These are phyloP conservation scores for Polyporus arcularius DNA, from an alignment of 768 basidiomycete species.

Conservation along the genomic window DNA sequence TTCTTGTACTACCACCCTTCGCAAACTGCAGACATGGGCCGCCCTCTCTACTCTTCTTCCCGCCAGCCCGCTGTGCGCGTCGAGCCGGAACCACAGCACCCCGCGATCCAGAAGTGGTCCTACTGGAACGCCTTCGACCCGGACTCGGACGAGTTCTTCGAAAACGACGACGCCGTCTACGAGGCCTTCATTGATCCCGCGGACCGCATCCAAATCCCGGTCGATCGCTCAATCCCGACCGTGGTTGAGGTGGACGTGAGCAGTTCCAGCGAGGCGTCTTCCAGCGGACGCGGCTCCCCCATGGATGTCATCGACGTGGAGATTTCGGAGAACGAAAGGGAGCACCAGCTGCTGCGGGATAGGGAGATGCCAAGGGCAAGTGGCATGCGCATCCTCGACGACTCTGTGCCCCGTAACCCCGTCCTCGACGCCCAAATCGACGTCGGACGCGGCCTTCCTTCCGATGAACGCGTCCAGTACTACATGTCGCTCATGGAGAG, in stretches of 20 bases:
- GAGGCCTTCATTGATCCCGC: slow-evolving; percentile 59
- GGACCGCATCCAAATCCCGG: slow-evolving; percentile 14
- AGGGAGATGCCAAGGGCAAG: background rate
- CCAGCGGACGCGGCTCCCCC: slow-evolving; percentile 51
- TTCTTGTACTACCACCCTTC: slow-evolving; percentile 15
- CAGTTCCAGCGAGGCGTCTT: slow-evolving; percentile 42
- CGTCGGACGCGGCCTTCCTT: slow-evolving; percentile 3
- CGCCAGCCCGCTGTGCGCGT: slow-evolving; percentile 23
- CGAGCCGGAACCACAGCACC: slow-evolving; percentile 21
- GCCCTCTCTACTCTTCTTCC: slow-evolving; percentile 21
- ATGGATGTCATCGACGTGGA: slow-evolving; percentile 48
- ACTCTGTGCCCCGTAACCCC: slow-evolving; percentile 7
- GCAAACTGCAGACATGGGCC: slow-evolving; percentile 19
- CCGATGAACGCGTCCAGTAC: slow-evolving; percentile 5
- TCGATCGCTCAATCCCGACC: slow-evolving; percentile 1
- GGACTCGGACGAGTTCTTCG: slow-evolving; percentile 78
- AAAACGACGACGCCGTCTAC: slow-evolving; percentile 54
- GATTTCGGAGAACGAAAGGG: slow-evolving; percentile 29
- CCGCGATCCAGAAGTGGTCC: slow-evolving; percentile 59
- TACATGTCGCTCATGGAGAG: slow-evolving; percentile 5
- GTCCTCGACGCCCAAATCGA: slow-evolving; percentile 13
- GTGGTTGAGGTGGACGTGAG: slow-evolving; percentile 24
- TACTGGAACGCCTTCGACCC: slow-evolving; percentile 72
- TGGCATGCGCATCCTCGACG: slow-evolving; percentile 1
- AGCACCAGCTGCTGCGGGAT: background rate